Evolutionary conservation across 768 basidiomycete species (phyloP).

Genomic region (Cantharellus anzutake): DNA sequence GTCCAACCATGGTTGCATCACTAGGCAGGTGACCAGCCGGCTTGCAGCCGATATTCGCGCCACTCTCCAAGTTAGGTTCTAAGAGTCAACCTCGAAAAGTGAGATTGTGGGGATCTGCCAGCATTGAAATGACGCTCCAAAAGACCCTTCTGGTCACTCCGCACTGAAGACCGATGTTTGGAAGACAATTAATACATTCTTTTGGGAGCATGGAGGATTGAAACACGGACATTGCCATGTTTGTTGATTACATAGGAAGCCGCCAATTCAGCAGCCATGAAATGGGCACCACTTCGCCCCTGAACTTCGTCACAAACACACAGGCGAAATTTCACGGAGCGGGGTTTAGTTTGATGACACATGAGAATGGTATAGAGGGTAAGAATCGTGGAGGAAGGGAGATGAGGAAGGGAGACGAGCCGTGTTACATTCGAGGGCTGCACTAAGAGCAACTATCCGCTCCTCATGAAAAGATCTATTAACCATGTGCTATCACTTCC

Average conservation of each 20-base stretch:
- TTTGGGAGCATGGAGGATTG: constrained; percentile 83
- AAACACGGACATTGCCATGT: constrained; percentile 94
- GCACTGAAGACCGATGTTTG: constrained; percentile 95
- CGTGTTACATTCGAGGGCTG: no score
- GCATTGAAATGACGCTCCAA: constrained; percentile 90
- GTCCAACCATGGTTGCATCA: no score
- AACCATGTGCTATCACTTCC: no score
- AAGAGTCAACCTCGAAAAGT: background rate
- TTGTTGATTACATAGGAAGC: constrained; percentile 53
- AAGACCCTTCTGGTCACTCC: constrained; percentile 92
- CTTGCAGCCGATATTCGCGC: constrained; percentile 95
- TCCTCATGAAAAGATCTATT: no score
- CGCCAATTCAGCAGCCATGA: background rate
- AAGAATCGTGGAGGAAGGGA: constrained; percentile 62
- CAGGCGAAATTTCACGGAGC: no score
- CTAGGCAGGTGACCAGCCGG: constrained; percentile 19
- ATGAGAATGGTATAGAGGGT: constrained; percentile 96
- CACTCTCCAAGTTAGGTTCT: constrained; percentile 96
- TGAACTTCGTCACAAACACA: no score
- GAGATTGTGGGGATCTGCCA: constrained; percentile 45
- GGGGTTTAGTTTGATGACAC: constrained; percentile 14
- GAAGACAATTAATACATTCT: constrained; percentile 91
- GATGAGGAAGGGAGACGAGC: no score
- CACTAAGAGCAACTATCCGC: no score
- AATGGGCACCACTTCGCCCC: background rate